Evolutionary conservation across 2,329 filamentous ascomycete genomes (phyloP), one percentile per base, ranked within the genome.

Genomic region (Fusarium sp.): DNA sequence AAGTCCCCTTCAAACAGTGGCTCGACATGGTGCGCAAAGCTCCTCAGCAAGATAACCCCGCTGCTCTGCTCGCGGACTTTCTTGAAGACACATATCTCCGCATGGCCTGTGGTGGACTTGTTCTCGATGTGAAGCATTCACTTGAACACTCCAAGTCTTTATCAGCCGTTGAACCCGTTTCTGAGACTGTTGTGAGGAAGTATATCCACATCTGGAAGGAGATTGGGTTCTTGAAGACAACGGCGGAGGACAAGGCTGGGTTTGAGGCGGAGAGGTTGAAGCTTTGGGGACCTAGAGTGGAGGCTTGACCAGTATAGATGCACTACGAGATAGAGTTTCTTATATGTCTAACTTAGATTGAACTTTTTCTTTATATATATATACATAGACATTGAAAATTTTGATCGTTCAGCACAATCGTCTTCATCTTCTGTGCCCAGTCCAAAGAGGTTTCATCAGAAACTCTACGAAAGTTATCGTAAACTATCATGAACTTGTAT

Each of bases 121-220:
- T 70, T 2, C 60, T 72, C 0, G 65, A 54, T 10, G 70, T 72
- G 1, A 70, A 70, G 33, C 53, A 72, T 5, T 73, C 70, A 0
- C 65, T 72, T 1, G 65, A 72, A n/a, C 70, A 72, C 7, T 72
- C 70, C 15, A 73, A 72, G 22, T 73, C 70, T 1, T 11, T 72
- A 0, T 35, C 45, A 5, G 65, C 65, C 0, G 70, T 72, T 0
- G 73, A 64, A 0, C 73, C 73, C 16, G 71, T 75, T 15, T 61
- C 68, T 0, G 73, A 72, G 20, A 67, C 45, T 0, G 59, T 75
- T 2, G 65, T 63, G 6, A 62, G 73, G n/a, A 75, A 75, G 65
- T 75, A 75, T 5, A 75, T 75, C 2, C 73, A 75, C 12, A 75
- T 75, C 2, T 75, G 73, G 73, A 75, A 65, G 39, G 73, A 75